These are phyloP conservation scores for Skeletonema potamos DNA, from an alignment of 108 stramenopile species.

Conservation along the genomic window DNA sequence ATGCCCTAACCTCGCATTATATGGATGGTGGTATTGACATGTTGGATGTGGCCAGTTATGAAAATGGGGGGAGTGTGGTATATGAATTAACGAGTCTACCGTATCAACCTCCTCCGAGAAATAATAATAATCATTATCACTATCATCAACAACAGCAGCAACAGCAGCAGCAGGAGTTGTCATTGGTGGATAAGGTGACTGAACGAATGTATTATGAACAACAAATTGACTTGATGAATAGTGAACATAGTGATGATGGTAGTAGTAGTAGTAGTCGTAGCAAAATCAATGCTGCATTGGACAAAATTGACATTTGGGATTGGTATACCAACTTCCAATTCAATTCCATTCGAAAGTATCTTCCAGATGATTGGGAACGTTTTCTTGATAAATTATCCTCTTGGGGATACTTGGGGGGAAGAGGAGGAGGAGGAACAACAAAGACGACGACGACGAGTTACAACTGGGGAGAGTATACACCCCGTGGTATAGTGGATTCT, in stretches of 20 bases:
- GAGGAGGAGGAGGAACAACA: too few species aligned
- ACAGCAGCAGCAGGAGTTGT: neutral
- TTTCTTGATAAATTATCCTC: conserved; percentile 18
- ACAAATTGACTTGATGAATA: neutral
- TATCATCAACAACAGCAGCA: too few species aligned
- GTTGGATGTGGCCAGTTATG: conserved; percentile 10
- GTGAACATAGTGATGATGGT: neutral
- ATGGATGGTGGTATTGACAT: conserved; percentile 1
- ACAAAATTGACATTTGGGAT: conserved; percentile 10
- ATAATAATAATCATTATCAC: neutral
- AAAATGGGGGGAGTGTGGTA: conserved; percentile 20
- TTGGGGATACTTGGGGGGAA: neutral
- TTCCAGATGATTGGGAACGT: conserved; percentile 80
- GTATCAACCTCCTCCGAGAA: conserved; percentile 13
- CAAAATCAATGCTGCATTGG: neutral
- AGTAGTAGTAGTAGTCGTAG: too few species aligned
- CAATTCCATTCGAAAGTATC: conserved; percentile 41
- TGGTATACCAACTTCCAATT: conserved; percentile 25
- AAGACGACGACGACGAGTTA: neutral
- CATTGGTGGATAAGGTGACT: neutral
- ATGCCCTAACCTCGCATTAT: neutral
- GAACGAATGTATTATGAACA: conserved; percentile 22
- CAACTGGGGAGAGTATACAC: conserved; percentile 31
- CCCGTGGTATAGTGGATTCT: conserved; percentile 54
- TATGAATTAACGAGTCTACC: conserved; percentile 12